phyloP scores from a whole-genome alignment of 78 protist genomes.

The Planoprotostelium fungivorum region DNA sequence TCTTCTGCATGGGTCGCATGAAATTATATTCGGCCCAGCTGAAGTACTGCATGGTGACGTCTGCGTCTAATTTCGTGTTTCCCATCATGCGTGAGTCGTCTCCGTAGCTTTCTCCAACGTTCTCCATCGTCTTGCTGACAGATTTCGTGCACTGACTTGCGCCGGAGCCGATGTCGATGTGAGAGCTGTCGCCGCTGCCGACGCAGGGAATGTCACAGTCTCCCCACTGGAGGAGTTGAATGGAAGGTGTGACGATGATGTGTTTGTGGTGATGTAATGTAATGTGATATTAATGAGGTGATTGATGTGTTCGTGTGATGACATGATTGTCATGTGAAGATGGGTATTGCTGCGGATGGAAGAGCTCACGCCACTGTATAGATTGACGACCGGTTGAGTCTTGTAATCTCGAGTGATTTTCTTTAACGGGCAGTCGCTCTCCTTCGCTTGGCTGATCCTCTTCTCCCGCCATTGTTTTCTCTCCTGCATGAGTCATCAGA shows the following conservation, averaged over 20 bases:
- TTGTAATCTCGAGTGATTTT: background rate
- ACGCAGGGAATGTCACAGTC: conserved; percentile 27
- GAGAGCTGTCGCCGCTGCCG: background rate
- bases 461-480: background rate
- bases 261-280: too few species aligned
- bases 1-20: conserved; percentile 10
- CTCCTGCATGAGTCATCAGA: too few species aligned
- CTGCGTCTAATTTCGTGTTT: conserved; percentile 13
- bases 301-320: too few species aligned
- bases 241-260: too few species aligned
- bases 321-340: too few species aligned
- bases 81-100: conserved; percentile 7
- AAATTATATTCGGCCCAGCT: conserved; percentile 39
- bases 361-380: background rate
- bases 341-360: too few species aligned
- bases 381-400: background rate
- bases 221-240: background rate
- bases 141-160: conserved; percentile 10
- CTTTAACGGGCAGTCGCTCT: background rate
- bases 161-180: background rate
- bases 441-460: background rate
- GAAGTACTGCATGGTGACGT: conserved; percentile 39
- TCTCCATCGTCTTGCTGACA: conserved; percentile 27
- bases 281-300: too few species aligned
- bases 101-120: conserved; percentile 7